These are phyloP conservation scores for Colletotrichum sp. DNA, from an alignment of 2,329 filamentous ascomycete genomes.

Conservation along the genomic window DNA sequence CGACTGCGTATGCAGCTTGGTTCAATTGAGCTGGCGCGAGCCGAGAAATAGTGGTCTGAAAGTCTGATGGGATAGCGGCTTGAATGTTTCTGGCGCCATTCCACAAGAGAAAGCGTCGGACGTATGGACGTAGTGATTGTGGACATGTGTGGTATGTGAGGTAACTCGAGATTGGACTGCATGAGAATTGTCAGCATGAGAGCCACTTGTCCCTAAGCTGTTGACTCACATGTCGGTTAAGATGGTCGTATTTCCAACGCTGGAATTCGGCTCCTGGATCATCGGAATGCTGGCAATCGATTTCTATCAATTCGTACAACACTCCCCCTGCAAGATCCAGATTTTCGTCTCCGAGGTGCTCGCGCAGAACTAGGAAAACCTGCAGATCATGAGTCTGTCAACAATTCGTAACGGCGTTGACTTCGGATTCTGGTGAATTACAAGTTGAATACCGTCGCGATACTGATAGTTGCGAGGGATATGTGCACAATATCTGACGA, in stretches of 20 bases:
- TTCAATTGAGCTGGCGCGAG: constrained; percentile 27
- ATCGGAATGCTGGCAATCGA: constrained; percentile 48
- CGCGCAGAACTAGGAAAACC: constrained; percentile 46
- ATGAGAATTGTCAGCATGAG: not conserved
- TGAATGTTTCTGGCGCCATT: constrained; percentile 41
- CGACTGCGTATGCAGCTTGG: constrained; percentile 40
- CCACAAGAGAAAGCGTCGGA: constrained; percentile 39
- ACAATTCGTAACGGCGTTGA: not conserved
- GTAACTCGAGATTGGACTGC: constrained; percentile 46
- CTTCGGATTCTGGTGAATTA: constrained; percentile 23
- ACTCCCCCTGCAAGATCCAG: constrained; percentile 48
- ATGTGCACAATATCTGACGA: constrained; percentile 47
- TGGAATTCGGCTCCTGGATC: constrained; percentile 51
- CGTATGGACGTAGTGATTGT: constrained; percentile 46
- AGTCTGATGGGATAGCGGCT: constrained; percentile 43
- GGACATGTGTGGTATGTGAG: constrained; percentile 51
- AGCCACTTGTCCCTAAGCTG: not conserved
- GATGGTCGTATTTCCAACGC: constrained; percentile 49
- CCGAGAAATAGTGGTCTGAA: constrained; percentile 38
- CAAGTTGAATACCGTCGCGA: constrained; percentile 47
- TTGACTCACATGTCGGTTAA: constrained; percentile 44
- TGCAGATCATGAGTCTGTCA: constrained; percentile 12
- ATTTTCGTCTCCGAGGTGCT: constrained; percentile 50
- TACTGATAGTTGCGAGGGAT: constrained; percentile 52
- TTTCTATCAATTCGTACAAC: constrained; percentile 51